Percentiles rank a stretch among this genome's conserved stretches.
Evolutionary conservation across 345 rosid genomes (phyloP).

Genomic region (Excoecaria cochinchinensis): DNA sequence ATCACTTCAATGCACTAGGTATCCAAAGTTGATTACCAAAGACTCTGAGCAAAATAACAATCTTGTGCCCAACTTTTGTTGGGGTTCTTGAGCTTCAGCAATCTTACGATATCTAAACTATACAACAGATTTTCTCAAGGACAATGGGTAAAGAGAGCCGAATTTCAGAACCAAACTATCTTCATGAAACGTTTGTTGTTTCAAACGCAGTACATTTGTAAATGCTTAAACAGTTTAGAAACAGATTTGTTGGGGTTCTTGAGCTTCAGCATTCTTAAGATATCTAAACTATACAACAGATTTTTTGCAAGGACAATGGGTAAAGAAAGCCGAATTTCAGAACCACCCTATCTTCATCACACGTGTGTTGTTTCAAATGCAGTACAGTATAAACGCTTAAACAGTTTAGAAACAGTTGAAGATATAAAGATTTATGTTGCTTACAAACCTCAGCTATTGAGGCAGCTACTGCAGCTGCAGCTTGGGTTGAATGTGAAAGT

Average conservation of each 20-base stretch:
- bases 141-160: not conserved
- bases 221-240: not conserved
- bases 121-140: not conserved
- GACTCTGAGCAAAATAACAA: not conserved
- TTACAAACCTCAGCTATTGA: slow-evolving; percentile 86
- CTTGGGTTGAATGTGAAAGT: slow-evolving; percentile 88
- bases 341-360: no score
- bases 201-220: not conserved
- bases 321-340: no score
- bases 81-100: not conserved
- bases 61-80: not conserved
- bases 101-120: not conserved
- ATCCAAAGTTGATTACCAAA: not conserved
- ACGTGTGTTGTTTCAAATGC: no score
- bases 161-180: not conserved
- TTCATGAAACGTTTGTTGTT: not conserved
- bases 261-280: not conserved
- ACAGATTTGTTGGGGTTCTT: no score
- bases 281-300: no score
- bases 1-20: not conserved
- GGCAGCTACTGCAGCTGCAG: slow-evolving; percentile 94
- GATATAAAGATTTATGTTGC: not conserved
- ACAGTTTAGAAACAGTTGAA: not conserved
- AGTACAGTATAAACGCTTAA: no score
- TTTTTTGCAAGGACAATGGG: no score